These are phyloP conservation scores for Colletotrichum eremochloae DNA, from an alignment of 2,329 filamentous ascomycete genomes.

Conservation along the genomic window DNA sequence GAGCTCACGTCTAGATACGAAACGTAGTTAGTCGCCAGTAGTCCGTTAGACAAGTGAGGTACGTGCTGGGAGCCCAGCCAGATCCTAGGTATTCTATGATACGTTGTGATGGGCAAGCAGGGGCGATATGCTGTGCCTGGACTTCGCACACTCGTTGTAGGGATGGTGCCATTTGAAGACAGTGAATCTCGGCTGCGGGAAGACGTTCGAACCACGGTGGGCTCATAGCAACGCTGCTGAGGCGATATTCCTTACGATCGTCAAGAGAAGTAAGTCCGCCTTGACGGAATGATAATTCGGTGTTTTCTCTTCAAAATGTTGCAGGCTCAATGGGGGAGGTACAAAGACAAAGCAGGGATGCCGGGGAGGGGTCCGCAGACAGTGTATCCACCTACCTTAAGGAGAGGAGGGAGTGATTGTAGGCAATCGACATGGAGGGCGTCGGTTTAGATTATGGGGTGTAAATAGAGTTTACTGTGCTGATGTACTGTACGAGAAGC, in stretches of 20 bases:
- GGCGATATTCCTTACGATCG: too few species aligned
- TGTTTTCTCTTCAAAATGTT: constrained; percentile 11
- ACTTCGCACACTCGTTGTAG: constrained; percentile 12
- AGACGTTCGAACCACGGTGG: constrained; percentile 6
- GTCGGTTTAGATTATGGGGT: background rate
- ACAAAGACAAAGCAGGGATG: constrained; percentile 1
- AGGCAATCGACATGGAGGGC: constrained; percentile 2
- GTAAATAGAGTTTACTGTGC: constrained; percentile 12
- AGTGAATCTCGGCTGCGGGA: constrained; percentile 6
- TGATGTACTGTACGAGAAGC: fast-evolving
- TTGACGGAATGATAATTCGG: background rate
- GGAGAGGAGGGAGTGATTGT: constrained; percentile 27
- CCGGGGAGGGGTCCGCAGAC: background rate
- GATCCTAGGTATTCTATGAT: background rate
- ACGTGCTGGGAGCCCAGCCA: background rate
- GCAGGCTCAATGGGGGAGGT: constrained; percentile 21
- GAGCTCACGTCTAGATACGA: constrained; percentile 9
- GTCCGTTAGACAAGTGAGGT: background rate
- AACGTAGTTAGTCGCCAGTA: constrained; percentile 14
- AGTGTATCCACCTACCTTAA: background rate
- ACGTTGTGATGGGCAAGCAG: background rate
- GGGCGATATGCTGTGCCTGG: background rate
- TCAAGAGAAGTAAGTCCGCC: background rate
- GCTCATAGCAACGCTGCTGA: background rate
- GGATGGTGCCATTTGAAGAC: constrained; percentile 14